Evolutionary conservation across 2,329 filamentous ascomycete species (phyloP).

Genomic region (Penicillium sp.): DNA sequence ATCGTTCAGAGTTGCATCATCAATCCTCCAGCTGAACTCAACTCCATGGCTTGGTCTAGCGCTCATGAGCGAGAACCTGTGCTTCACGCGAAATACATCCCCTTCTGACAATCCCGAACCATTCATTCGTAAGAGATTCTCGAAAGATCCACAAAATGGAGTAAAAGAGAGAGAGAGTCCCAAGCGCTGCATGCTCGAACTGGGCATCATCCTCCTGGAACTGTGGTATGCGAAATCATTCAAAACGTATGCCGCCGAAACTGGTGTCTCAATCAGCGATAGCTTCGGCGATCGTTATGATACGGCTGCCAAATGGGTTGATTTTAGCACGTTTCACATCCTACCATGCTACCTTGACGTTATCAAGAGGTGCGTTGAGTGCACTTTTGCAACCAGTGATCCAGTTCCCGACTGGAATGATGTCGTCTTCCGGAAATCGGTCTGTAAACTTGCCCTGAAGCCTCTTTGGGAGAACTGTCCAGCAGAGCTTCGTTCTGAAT

Average conservation of each 20-base stretch:
- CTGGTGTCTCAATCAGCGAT: neutral
- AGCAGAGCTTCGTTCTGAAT: neutral
- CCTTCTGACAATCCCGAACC: neutral
- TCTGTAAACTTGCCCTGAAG: constrained; percentile 3
- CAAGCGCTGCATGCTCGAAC: neutral
- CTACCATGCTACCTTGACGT: neutral
- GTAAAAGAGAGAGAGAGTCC: too few relatives aligned
- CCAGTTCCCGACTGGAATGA: constrained; percentile 3
- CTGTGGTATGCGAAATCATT: neutral
- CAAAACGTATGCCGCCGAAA: neutral
- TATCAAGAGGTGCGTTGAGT: constrained; percentile 5
- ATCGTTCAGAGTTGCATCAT: neutral
- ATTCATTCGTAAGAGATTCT: neutral
- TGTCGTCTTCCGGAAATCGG: constrained; percentile 1
- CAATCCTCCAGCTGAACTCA: neutral
- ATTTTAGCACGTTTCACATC: neutral
- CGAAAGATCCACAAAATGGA: too few relatives aligned
- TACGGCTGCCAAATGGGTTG: neutral
- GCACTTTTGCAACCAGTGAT: constrained; percentile 2
- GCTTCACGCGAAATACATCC: too few relatives aligned
- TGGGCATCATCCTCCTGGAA: constrained; percentile 7
- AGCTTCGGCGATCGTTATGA: neutral
- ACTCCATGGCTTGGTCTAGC: constrained; percentile 1
- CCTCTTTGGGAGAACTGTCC: constrained; percentile 6
- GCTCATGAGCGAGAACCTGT: neutral